phyloP scores from a whole-genome alignment of 768 basidiomycete species.

The Kwoniella dendrophila region DNA sequence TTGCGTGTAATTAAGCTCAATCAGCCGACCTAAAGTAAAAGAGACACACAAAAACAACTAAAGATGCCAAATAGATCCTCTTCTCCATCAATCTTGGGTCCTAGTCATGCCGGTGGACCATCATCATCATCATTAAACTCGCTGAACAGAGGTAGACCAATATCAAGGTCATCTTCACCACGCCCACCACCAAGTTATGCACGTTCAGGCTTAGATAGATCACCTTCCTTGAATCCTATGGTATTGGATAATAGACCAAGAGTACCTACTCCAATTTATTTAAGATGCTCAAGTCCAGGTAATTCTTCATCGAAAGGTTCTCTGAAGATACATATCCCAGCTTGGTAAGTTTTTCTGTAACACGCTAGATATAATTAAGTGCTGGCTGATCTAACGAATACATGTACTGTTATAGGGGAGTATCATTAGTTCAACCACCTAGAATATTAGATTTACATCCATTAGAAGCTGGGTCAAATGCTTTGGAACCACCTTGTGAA shows the following conservation, averaged over 20 bases:
- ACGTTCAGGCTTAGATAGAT: constrained; percentile 30
- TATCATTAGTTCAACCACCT: constrained; percentile 40
- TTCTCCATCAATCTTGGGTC: too few species aligned
- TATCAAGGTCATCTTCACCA: constrained; percentile 20
- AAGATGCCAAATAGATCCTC: too few species aligned
- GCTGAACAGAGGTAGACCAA: too few species aligned
- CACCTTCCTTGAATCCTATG: constrained; percentile 25
- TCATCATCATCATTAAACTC: too few species aligned
- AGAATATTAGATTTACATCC: constrained; percentile 33
- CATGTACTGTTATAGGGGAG: constrained; percentile 28
- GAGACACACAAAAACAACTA: too few species aligned
- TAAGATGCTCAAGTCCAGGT: constrained; percentile 29
- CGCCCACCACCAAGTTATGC: constrained; percentile 34
- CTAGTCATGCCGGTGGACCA: too few species aligned
- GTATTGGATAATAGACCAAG: constrained; percentile 27
- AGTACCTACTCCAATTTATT: constrained; percentile 40
- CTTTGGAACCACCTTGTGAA: constrained; percentile 35
- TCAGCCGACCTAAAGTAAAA: too few species aligned
- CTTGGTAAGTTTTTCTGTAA: constrained; percentile 29
- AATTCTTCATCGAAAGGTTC: constrained; percentile 26
- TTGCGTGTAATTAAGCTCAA: too few species aligned
- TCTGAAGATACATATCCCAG: constrained; percentile 43
- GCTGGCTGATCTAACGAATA: constrained; percentile 2
- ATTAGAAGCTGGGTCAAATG: constrained; percentile 19
- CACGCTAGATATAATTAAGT: neutral